Conservation (phyloP, 1,284 basidiomycete genomes). For the Ceraceosorus guamensis region DNA sequence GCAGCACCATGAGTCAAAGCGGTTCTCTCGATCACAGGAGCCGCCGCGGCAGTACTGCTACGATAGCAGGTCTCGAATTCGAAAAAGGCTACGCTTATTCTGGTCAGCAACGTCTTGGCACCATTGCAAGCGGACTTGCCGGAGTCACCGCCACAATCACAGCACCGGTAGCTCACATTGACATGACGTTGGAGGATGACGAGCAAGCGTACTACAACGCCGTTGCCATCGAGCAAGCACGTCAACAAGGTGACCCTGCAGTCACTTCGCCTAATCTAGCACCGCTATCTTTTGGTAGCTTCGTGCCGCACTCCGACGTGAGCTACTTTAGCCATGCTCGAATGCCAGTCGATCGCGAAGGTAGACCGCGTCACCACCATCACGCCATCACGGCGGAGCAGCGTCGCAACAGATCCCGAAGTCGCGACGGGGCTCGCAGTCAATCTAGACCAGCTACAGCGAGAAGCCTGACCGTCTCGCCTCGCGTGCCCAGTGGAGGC, state of each 20-base stretch:
- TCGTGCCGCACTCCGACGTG: conserved; percentile 5
- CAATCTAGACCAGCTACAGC: too few relatives aligned
- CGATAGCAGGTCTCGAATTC: conserved; percentile 11
- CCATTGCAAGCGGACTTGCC: conserved; percentile 21
- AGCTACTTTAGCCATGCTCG: not conserved
- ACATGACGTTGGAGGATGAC: conserved; percentile 13
- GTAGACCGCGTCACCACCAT: not conserved
- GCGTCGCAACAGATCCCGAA: too few relatives aligned
- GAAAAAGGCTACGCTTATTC: conserved; percentile 9
- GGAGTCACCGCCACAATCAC: conserved; percentile 25
- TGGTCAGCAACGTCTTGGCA: conserved; percentile 14
- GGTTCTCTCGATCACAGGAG: not conserved
- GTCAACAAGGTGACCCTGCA: conserved; percentile 33
- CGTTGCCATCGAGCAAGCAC: conserved; percentile 29
- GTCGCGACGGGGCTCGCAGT: too few relatives aligned
- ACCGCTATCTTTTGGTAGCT: not conserved
- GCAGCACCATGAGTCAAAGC: not conserved
- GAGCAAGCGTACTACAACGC: conserved; percentile 18
- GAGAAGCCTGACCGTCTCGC: too few relatives aligned
- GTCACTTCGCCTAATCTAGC: conserved; percentile 8
- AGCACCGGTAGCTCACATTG: conserved; percentile 13
- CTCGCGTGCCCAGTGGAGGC: too few relatives aligned
- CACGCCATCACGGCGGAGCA: not conserved
- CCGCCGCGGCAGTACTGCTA: conserved; percentile 4
- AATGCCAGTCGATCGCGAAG: too few relatives aligned